Conservation (phyloP, 2,329 filamentous ascomycete genomes). For the Colletotrichum scovillei region DNA sequence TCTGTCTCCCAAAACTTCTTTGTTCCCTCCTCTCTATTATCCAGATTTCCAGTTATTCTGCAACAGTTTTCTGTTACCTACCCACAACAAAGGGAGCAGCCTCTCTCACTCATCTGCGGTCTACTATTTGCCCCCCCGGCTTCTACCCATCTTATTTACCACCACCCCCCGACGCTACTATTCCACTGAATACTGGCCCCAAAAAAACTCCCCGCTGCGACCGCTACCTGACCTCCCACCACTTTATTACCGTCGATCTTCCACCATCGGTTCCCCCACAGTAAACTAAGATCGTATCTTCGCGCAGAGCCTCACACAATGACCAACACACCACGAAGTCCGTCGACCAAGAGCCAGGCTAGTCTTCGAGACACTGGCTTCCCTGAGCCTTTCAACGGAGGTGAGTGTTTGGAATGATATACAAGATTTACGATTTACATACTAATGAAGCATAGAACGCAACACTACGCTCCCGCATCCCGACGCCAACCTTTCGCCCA, state of each 20-base stretch:
- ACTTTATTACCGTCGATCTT: not conserved
- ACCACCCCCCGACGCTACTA: not conserved
- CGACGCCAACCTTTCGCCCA: conserved; percentile 67
- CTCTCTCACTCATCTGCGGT: not conserved
- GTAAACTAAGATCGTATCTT: conserved; percentile 27
- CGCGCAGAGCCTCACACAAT: conserved; percentile 29
- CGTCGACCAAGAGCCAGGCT: conserved; percentile 31
- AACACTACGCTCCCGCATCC: conserved; percentile 74
- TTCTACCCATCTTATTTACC: conserved; percentile 6
- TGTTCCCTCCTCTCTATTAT: not conserved
- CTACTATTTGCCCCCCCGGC: not conserved
- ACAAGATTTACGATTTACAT: not conserved
- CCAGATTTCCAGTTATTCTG: conserved; percentile 14
- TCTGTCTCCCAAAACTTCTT: conserved; percentile 13
- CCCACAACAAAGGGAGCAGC: conserved; percentile 14
- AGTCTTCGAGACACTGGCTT: conserved; percentile 58
- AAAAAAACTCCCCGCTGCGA: not conserved
- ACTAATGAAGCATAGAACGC: conserved; percentile 47
- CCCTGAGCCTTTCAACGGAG: conserved; percentile 60
- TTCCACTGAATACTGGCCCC: conserved; percentile 21
- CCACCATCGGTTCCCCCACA: conserved; percentile 8
- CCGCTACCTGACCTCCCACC: not conserved
- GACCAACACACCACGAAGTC: conserved; percentile 27
- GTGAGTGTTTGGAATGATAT: conserved; percentile 46
- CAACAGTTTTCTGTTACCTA: not conserved